Base-by-base conservation (phyloP, 2,329 filamentous ascomycete species). In the Aspergillaceae sp. region DNA sequence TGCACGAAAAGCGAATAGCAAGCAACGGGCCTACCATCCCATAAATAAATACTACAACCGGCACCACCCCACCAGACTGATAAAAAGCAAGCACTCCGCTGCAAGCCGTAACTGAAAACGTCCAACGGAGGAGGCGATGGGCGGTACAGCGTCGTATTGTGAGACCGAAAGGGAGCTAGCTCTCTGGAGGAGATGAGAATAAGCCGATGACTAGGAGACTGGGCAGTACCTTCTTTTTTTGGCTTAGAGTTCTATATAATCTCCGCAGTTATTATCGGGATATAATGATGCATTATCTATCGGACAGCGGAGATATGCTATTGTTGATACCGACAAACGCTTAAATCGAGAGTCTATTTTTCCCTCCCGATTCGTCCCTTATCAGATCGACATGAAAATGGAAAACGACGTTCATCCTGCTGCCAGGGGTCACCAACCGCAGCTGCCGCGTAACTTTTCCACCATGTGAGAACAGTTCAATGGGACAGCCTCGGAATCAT, bases 381-480 rank as follows among this genome's bases (percentile, higher is more conserved):
- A 27, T 34, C 11, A 30, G 11, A 27, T 38, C 41, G 28, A 4
- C 11, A 42, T 42, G 41, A 42, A 19, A 19, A 19, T 29, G 8
- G 41, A 42, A 11, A 45, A 59, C 76, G 50, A 72, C 72, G 5
- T 62, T 65, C 6, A 61, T 82, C 26, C 36, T 19, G 19, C 19
- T 19, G 19, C 19, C 19, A 2, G 19, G 52, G 79, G 79, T 45
- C 73, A 79, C 58, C 72, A 74, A 60, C 72, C 75, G 40, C 76
- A 80, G 57, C 63, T 82, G 35, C 68, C 77, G 56, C 70, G 78
- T 34, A 75, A 79, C 51, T 80, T 79, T 63, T 76, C 72, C 4
- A 74, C 74, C 19, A 58, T 80, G 61, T 65, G 47, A 37, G 53
- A 41, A 46, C 40, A 29, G 6, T 4, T 41, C 29, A 19, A 19